phyloP scores from a whole-genome alignment of 768 basidiomycete genomes.

The Leccinum aurantiacum region DNA sequence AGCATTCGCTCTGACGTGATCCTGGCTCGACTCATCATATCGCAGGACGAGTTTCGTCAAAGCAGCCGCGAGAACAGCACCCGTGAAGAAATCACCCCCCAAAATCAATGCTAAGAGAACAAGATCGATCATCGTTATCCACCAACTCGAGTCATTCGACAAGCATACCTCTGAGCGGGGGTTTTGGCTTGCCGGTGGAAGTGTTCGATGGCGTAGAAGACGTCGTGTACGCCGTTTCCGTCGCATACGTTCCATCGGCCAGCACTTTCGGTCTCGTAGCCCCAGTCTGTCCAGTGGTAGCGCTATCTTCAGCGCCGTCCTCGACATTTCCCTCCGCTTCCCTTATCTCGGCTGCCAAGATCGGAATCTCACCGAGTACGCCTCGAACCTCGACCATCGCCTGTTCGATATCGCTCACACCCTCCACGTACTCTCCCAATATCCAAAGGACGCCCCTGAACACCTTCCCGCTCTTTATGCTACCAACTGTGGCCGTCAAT shows the following conservation, averaged over 20 bases:
- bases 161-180: conserved; percentile 75
- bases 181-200: conserved; percentile 88
- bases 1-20: conserved; percentile 59
- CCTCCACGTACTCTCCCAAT: conserved; percentile 90
- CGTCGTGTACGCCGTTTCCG: conserved; percentile 85
- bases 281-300: conserved; percentile 37
- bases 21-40: conserved; percentile 50
- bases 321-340: conserved; percentile 59
- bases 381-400: conserved; percentile 79
- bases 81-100: conserved; percentile 97
- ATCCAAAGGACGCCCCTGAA: conserved; percentile 98
- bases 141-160: neutral
- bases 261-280: conserved; percentile 72
- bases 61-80: conserved; percentile 83
- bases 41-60: conserved; percentile 91
- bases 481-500: conserved; percentile 73
- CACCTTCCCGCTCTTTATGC: conserved; percentile 95
- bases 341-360: conserved; percentile 85
- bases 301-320: conserved; percentile 42
- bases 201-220: conserved; percentile 53
- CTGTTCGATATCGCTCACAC: conserved; percentile 61
- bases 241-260: conserved; percentile 97
- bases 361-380: conserved; percentile 95
- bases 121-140: neutral
- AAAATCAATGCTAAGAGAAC: conserved; percentile 69